Conservation (phyloP, 2,329 filamentous ascomycete species). For the Neobulgaria alba region DNA sequence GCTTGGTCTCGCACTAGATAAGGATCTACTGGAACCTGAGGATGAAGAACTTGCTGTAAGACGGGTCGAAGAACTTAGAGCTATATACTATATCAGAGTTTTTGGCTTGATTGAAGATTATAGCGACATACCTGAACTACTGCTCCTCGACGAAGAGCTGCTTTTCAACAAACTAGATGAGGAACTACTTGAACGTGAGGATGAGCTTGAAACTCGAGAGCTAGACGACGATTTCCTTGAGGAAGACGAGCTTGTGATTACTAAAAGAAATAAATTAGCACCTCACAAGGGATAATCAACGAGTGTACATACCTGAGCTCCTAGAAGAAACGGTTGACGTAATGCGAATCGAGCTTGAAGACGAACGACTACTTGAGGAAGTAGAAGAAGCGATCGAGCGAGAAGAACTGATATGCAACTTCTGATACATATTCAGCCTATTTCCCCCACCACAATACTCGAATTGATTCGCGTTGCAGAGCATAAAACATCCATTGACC, state of each 20-base stretch:
- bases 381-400: not conserved
- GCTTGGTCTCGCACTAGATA: no score
- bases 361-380: slow-evolving; percentile 1
- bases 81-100: not conserved
- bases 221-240: no score
- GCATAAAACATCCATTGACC: slow-evolving; percentile 10
- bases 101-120: not conserved
- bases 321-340: no score
- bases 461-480: slow-evolving; percentile 18
- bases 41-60: slow-evolving; percentile 2
- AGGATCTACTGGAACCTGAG: no score
- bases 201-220: no score
- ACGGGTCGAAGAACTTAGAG: not conserved
- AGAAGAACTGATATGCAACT: slow-evolving; percentile 1
- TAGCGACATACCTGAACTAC: not conserved
- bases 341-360: not conserved
- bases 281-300: no score
- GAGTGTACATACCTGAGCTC: no score
- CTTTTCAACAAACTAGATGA: not conserved
- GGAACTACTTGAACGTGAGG: not conserved
- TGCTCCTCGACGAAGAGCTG: not conserved
- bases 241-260: no score
- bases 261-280: no score
- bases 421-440: slow-evolving; percentile 17
- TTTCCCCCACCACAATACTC: slow-evolving; percentile 27